Conservation (phyloP, 1,284 basidiomycete genomes). For the Laetiporus sulphureus region DNA sequence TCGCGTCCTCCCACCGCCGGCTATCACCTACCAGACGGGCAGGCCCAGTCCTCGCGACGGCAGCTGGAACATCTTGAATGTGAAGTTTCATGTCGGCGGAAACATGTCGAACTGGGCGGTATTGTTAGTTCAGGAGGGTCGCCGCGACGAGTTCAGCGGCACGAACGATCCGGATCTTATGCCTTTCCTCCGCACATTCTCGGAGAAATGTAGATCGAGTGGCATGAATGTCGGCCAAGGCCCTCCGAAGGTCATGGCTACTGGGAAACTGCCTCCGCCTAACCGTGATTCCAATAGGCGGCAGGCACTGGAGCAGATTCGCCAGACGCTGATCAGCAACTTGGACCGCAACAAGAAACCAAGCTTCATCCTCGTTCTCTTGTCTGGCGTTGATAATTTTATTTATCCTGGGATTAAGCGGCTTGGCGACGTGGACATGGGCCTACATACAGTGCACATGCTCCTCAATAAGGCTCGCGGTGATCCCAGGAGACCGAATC, state of each 20-base stretch:
- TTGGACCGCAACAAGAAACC: constrained; percentile 32
- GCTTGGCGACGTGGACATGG: constrained; percentile 61
- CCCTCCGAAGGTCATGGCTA: constrained; percentile 33
- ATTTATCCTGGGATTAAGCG: constrained; percentile 74
- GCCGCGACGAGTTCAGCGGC: constrained; percentile 30
- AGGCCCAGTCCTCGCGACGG: constrained; percentile 42
- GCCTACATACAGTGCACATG: constrained; percentile 66
- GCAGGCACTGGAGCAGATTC: constrained; percentile 35
- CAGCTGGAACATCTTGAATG: constrained; percentile 66
- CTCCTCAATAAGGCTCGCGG: constrained; percentile 51
- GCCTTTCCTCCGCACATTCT: constrained; percentile 41
- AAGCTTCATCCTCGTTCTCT: constrained; percentile 55
- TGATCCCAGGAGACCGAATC: constrained; percentile 23
- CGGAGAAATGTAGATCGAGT: constrained; percentile 42
- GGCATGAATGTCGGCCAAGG: constrained; percentile 41
- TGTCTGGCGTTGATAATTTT: constrained; percentile 56
- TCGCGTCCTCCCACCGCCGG: constrained; percentile 54
- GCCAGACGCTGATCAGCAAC: constrained; percentile 28
- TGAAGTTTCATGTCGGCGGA: constrained; percentile 53
- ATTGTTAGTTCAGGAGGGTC: constrained; percentile 46
- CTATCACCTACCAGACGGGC: constrained; percentile 45
- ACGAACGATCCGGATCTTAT: constrained; percentile 34
- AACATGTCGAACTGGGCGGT: constrained; percentile 50
- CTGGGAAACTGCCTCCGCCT: constrained; percentile 21
- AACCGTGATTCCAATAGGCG: constrained; percentile 36